A percentile compares a stretch with the other conserved stretches of the same genome.
phyloP scores from a whole-genome alignment of 371 early-diverging fungal species.

The Amoeboaphelidium protococcarum region DNA sequence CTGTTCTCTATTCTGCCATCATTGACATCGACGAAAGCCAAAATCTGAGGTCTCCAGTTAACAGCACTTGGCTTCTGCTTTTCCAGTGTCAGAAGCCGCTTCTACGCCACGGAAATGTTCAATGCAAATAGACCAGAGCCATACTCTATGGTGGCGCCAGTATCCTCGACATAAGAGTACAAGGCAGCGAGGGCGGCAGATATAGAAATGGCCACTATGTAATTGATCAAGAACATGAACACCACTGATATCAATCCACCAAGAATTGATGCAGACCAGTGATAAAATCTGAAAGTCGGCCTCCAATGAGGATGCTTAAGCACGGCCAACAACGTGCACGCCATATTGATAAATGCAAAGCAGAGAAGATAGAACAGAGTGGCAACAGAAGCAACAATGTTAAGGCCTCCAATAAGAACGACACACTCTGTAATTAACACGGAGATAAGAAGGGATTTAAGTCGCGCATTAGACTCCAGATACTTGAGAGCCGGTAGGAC shows the following conservation, averaged over 20 bases:
- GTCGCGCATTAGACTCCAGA: slow-evolving; percentile 3
- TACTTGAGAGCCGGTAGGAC: slow-evolving; percentile 3
- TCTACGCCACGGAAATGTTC: slow-evolving; percentile 8
- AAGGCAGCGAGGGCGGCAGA: slow-evolving; percentile 2
- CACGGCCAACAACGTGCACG: slow-evolving; percentile 6
- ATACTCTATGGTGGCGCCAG: slow-evolving; percentile 9
- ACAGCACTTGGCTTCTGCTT: slow-evolving; percentile 1
- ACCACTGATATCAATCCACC: slow-evolving; percentile 6
- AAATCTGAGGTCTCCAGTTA: slow-evolving; percentile 13
- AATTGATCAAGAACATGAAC: slow-evolving; percentile 9
- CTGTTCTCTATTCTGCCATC: not conserved
- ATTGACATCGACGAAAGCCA: slow-evolving; percentile 6
- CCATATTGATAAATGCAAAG: slow-evolving; percentile 8
- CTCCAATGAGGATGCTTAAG: slow-evolving; percentile 10
- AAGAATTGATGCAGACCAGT: slow-evolving; percentile 7
- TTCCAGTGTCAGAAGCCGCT: slow-evolving; percentile 9
- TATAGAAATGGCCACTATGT: slow-evolving; percentile 3
- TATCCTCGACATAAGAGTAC: slow-evolving; percentile 7
- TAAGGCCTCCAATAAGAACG: slow-evolving; percentile 5
- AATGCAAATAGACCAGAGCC: slow-evolving; percentile 7
- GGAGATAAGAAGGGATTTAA: slow-evolving; percentile 4
- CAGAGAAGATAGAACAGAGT: slow-evolving; percentile 7
- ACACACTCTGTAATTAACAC: slow-evolving; percentile 5
- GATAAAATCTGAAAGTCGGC: slow-evolving; percentile 10
- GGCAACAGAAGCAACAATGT: slow-evolving; percentile 4